phyloP scores from a whole-genome alignment of 2,329 filamentous ascomycete species.

The Fusarium torreyae region DNA sequence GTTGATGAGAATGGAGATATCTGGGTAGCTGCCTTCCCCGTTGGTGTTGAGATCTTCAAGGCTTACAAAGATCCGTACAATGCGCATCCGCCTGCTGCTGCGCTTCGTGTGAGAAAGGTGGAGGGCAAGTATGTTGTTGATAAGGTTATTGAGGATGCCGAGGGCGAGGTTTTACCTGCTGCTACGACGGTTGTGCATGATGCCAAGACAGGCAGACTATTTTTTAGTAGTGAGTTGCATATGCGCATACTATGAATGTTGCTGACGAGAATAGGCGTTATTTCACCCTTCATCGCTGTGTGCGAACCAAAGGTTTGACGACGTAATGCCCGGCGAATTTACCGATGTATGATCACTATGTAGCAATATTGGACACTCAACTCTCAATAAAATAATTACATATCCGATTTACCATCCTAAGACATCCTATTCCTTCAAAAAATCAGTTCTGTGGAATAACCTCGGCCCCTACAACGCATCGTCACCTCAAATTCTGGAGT shows the following conservation, averaged over 20 bases:
- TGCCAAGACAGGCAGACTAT: constrained; percentile 41
- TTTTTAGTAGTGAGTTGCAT: constrained; percentile 42
- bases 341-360: too few relatives aligned
- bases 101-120: constrained; percentile 22
- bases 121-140: constrained; percentile 32
- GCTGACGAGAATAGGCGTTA: constrained; percentile 34
- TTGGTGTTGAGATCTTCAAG: constrained; percentile 23
- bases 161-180: constrained; percentile 39
- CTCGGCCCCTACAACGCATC: too few relatives aligned
- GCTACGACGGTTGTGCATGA: constrained; percentile 47
- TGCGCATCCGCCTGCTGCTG: constrained; percentile 17
- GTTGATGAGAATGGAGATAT: constrained; percentile 43
- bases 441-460: too few relatives aligned
- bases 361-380: too few relatives aligned
- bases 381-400: too few relatives aligned
- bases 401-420: not conserved
- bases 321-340: not conserved
- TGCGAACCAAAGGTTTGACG: constrained; percentile 40
- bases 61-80: constrained; percentile 36
- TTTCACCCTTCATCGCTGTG: constrained; percentile 44
- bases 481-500: too few relatives aligned
- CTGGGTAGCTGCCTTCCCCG: constrained; percentile 39
- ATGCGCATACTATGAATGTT: rapidly evolving
- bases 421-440: too few relatives aligned
- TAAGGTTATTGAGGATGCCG: constrained; percentile 43